Evolutionary conservation across 2,329 filamentous ascomycete genomes (phyloP), one percentile per base, ranked within the genome.

Genomic region (Pezicula radicicola): DNA sequence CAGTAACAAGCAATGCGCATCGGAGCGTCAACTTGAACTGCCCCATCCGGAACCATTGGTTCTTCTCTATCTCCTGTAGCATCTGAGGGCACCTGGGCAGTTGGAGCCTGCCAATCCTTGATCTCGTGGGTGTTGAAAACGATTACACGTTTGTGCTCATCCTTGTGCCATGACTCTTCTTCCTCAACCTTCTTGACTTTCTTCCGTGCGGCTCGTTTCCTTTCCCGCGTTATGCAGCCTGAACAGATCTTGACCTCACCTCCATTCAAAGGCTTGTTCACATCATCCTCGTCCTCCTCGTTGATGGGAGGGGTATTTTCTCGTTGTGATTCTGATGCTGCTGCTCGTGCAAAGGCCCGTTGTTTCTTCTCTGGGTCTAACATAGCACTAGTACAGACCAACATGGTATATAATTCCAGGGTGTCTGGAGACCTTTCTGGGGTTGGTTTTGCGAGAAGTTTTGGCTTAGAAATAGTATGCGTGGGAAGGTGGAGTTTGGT

Each of bases 1-100:
- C 93, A 97, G 71, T 97, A 99, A 69, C 93, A 99, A 21, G 92
- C 91, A 63, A 99, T 97, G 9, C 93, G 87, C 92, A 97, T 96
- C 0, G 91, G 91, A 2, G 90, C 84, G 60, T 92, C 87, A 19
- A 96, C 85, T 64, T 91, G 87, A 75, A 90, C 84, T 6, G 87
- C 82, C 47, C 83, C 84, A 44, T 77, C 75, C 42, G 70, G 75
- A 54, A 72, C 65, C 27, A 76, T 70, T n/a, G 75, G 70, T 52
- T 79, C 74, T 46, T 70, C 69, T 19, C 70, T 69, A 37, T 74
- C 74, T 46, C 70, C 68, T 55, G 70, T 75, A 57, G 66, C 70
- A 63, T 78, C 75, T 54, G 73, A 63, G 56, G 70, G 72, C 63
- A 73, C 62, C 63, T 81, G 75, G 64, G 77, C 72, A 63, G 78